phyloP scores from a whole-genome alignment of 2,329 filamentous ascomycete species.

The Xylariaceae sp. region DNA sequence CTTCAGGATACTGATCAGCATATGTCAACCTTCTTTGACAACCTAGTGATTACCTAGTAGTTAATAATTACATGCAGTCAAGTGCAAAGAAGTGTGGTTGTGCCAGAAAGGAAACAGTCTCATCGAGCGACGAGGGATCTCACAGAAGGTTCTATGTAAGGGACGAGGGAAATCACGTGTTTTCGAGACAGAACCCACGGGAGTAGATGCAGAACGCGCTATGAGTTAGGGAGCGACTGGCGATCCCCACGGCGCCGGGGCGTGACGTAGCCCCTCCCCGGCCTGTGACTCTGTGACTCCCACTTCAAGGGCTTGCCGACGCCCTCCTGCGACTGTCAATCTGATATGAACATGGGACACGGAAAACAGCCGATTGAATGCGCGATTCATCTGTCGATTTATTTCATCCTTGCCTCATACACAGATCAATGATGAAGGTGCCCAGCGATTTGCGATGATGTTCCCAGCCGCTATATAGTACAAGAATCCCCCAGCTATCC shows the following conservation, averaged over 20 bases:
- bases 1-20: too few species aligned
- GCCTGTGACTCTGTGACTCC: background rate
- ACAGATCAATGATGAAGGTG: too few species aligned
- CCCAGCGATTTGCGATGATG: background rate
- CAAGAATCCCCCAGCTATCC: background rate
- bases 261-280: conserved; percentile 16
- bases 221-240: too few species aligned
- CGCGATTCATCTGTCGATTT: background rate
- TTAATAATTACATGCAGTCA: too few species aligned
- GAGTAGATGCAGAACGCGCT: conserved; percentile 7
- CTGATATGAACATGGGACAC: background rate
- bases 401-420: too few species aligned
- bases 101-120: too few species aligned
- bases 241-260: background rate
- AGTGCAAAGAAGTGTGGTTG: too few species aligned
- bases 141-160: background rate
- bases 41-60: too few species aligned
- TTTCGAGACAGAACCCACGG: conserved; percentile 10
- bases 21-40: too few species aligned
- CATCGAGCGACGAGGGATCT: too few species aligned
- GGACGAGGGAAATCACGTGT: conserved; percentile 11
- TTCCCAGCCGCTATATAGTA: background rate
- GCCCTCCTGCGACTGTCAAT: background rate
- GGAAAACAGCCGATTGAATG: background rate
- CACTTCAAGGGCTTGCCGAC: background rate